Base-by-base conservation (phyloP, 140 eudicot genomes). In the Flaveria floridana region DNA sequence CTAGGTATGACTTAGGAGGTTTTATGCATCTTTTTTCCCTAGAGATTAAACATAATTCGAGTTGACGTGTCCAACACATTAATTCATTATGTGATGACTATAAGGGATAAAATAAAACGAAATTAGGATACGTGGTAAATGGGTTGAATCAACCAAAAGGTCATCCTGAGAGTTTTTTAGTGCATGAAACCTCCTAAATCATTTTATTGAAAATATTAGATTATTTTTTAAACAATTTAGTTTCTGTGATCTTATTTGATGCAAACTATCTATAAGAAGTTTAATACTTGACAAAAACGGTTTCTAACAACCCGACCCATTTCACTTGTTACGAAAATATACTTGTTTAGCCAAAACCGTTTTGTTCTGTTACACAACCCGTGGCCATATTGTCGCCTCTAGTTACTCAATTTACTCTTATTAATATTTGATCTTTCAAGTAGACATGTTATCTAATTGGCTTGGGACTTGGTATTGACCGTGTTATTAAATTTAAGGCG, bases 1-100 rank as follows among this genome's bases (percentile, higher is more conserved):
- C 41, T 34, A 34, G 41, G 41, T 6, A 34, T 34, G 41, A 34
- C 19, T 52, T 70, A 70, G 21, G 34, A 71, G 63, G 74, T 53
- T 71, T 47, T 53, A 30, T 18, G 52, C 20, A 8, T 52, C 10
- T 10, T 19, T 3, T 71, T 21, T 34, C 47, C 18, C 34, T 23
- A 15, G 47, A 25, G 62, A 50, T 4, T n/a, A 26, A 23, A 26
- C 26, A 14, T 25, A 70, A 48, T 15, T 14, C 4, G 2, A 11
- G 14, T 25, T 25, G 70, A 34, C 14, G 23, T 28, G 14, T 64
- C 7, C 25, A 64, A 62, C 20, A 21, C 50, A 64, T 34, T 6
- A n/a, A n/a, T 34, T 5, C 48, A 30, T 34, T 30, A 30, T 61
- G 1, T 30, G 23, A 64, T 2, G 34, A 34, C 25, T 64, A 15